Base-by-base conservation (phyloP, 306 rosid species). In the Vigna angularis region DNA sequence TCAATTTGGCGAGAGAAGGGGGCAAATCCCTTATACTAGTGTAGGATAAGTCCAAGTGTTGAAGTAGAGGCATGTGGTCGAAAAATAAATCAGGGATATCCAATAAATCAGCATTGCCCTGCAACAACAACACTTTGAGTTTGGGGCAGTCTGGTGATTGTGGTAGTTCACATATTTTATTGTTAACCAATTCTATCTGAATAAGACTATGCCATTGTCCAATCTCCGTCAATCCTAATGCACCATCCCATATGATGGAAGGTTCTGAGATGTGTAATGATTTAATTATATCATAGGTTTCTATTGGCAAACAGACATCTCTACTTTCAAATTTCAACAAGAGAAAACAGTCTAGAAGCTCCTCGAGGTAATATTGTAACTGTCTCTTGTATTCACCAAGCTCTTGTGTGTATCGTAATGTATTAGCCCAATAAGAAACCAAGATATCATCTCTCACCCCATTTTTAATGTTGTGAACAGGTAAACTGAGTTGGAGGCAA, bases 111-210 rank as follows among this genome's bases (percentile, higher is more conserved):
- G 11, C 36, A 14, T 78, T 83, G 5, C 72, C 42, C 5, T 57
- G 76, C 70, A 83, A 10, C 20, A 57, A 10, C 4, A 83, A 16
- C 14, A 44, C 52, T 57, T 0, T 17, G 16, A 83, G 73, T 1
- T 13, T 24, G 13, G 30, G 47, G 1, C 80, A 66, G 5, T 18
- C 24, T 14, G 80, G 80, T 20, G 64, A 72, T 2, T 9, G 7
- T 5, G 83, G 83, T 38, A 83, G 58, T 58, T 72, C 76, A 38
- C 53, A 72, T 3, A 82, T 7, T n/a, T 71, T 34, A 24, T 72
- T 76, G 55, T 77, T 1, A 28, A 40, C 18, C 13, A 77, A 36
- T 12, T 77, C 70, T 45, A 82, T 12, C 15, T 15, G 22, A 4
- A 52, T 0, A n/a, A 72, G 66, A 12, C 4, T 3, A 45, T 18